phyloP scores from a whole-genome alignment of 2,329 filamentous ascomycete species.

The Colletotrichum camelliae region DNA sequence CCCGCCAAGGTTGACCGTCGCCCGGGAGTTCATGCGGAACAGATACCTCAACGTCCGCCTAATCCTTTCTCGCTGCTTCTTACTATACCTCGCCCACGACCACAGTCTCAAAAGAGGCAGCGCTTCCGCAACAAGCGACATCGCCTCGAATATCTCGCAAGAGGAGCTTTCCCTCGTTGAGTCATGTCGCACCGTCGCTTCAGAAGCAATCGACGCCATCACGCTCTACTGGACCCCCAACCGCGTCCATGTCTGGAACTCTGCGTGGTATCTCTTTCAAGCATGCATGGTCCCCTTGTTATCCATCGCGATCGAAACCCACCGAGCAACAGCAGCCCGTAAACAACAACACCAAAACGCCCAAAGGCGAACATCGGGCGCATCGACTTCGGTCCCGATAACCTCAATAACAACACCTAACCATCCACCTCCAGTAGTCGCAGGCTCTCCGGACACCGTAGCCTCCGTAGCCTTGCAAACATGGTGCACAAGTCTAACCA shows the following conservation, averaged over 20 bases:
- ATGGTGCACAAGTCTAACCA: slow-evolving; percentile 28
- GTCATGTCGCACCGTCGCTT: slow-evolving; percentile 29
- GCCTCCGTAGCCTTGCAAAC: background rate
- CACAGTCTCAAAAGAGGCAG: slow-evolving; percentile 8
- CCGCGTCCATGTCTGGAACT: slow-evolving; percentile 35
- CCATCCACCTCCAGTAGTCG: background rate
- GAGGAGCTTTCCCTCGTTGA: slow-evolving; percentile 28
- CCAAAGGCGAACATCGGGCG: background rate
- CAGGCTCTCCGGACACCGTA: background rate
- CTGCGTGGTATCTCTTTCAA: slow-evolving; percentile 37
- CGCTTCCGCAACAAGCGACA: slow-evolving; percentile 1
- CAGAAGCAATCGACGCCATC: slow-evolving; percentile 34
- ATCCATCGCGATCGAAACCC: slow-evolving; percentile 29
- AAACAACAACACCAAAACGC: background rate
- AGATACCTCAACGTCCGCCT: slow-evolving; percentile 35
- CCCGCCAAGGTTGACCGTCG: slow-evolving; percentile 28
- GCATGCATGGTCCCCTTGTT: slow-evolving; percentile 35
- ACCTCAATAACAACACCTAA: background rate
- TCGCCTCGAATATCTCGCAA: background rate
- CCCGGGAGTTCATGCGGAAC: slow-evolving; percentile 32
- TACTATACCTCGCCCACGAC: slow-evolving; percentile 29
- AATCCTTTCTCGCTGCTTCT: slow-evolving; percentile 26
- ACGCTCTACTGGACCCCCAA: slow-evolving; percentile 36
- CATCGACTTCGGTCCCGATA: background rate
- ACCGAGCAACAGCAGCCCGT: background rate